Conservation (phyloP, 768 basidiomycete species). For the Phylloporus sp. region DNA sequence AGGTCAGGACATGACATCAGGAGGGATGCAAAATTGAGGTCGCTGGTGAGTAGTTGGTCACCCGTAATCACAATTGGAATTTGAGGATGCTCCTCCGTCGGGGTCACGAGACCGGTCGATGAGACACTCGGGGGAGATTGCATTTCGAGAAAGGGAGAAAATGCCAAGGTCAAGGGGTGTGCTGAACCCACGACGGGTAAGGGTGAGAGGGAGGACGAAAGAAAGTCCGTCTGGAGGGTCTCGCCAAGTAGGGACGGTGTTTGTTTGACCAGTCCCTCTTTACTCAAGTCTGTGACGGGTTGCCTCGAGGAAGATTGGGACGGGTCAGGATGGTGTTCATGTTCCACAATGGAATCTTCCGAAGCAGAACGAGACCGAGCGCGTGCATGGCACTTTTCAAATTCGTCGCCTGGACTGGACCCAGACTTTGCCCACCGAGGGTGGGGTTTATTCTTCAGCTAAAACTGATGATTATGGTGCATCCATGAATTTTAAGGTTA, state of each 20-base stretch:
- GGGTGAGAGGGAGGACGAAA: conserved; percentile 31
- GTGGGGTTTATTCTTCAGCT: conserved; percentile 74
- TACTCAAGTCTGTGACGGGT: conserved; percentile 2
- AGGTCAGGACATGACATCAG: conserved; percentile 35
- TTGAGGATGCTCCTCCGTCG: conserved; percentile 41
- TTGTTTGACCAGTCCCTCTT: conserved; percentile 3
- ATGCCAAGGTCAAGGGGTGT: conserved; percentile 7
- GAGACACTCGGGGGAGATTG: conserved; percentile 27
- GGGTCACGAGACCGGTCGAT: conserved; percentile 39
- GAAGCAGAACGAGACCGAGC: conserved; percentile 18
- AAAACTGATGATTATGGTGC: not conserved
- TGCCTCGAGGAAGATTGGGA: conserved; percentile 1
- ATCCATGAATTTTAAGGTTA: not conserved
- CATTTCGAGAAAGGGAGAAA: conserved; percentile 17
- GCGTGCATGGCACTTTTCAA: conserved; percentile 24
- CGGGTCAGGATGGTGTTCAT: conserved; percentile 2
- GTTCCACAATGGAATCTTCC: conserved; percentile 6
- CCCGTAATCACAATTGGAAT: conserved; percentile 27
- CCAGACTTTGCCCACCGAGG: conserved; percentile 50
- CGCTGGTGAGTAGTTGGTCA: conserved; percentile 28
- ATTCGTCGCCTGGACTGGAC: conserved; percentile 22
- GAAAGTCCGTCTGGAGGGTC: conserved; percentile 18
- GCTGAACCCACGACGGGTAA: conserved; percentile 30
- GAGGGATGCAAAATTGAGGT: conserved; percentile 42
- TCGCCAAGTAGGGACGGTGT: conserved; percentile 1